Evolutionary conservation across 2,329 filamentous ascomycete species (phyloP), one percentile per base, ranked within the genome.

Genomic region (Colletotrichum tropicicola): DNA sequence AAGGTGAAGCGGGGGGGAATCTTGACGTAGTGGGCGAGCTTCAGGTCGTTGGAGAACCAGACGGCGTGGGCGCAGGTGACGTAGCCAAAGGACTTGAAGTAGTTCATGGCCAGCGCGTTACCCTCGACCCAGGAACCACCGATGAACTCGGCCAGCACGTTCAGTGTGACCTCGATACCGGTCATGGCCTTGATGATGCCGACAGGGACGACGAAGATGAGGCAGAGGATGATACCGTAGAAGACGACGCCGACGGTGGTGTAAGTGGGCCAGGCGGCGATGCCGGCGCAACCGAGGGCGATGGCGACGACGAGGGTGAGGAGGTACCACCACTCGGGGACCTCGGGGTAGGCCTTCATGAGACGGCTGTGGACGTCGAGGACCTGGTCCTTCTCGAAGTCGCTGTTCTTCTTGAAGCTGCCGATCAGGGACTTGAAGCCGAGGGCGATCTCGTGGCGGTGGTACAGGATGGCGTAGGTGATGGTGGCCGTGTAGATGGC

Each of bases 1-100:
- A 89, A 90, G 3, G 87, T 85, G 39, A 87, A 82, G n/a, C 84
- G 82, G 0, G 87, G 87, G 4, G 87, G 86, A 17, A 89, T 87
- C 77, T 88, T 88, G 77, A 86, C 82, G 73, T 88, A 88, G 68
- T 84, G 82, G 6, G 81, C 82, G 13, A 84, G 80, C 73, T 84
- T 84, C 37, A 82, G 71, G 67, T 82, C 70, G 65, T 73, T 66
- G 56, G 68, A 67, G 43, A 70, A 70, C 48, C 67, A 68, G 19
- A 70, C 57, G 23, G 69, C 68, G 53, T 70, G 69, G 12, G 69
- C 69, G 49, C 69, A 70, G 25, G 69, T 70, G n/a, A 66, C 59
- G 65, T 76, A 78, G 2, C 82, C 82, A 66, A 83, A 85, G 0
- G 80, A 81, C 76, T 85, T 86, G 79, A 86, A 85, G 69, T 80